A percentile compares a stretch with the other conserved stretches of the same genome.
These are phyloP conservation scores for Calendula officinalis DNA, from an alignment of 129 eudicot genomes.

Conservation along the genomic window DNA sequence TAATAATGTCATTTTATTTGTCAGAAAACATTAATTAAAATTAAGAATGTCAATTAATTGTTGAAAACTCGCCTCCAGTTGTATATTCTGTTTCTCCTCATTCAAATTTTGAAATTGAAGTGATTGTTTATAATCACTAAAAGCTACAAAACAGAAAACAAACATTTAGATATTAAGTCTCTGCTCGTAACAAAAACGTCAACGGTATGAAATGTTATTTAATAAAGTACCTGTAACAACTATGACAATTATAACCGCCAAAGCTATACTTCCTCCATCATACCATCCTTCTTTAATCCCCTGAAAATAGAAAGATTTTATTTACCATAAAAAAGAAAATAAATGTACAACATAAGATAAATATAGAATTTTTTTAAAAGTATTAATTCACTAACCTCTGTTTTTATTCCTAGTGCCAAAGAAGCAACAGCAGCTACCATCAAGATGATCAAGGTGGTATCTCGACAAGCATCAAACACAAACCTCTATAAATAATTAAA, in stretches of 20 bases:
- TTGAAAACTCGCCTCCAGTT: slow-evolving; percentile 66
- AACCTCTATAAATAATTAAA: slow-evolving; percentile 43
- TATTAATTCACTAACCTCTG: slow-evolving; percentile 61
- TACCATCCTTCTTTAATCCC: slow-evolving; percentile 97
- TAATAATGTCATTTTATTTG: slow-evolving; percentile 31
- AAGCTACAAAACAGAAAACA: slow-evolving; percentile 49
- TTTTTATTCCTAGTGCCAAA: slow-evolving; percentile 85
- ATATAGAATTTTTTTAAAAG: background rate
- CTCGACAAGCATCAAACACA: slow-evolving; percentile 83
- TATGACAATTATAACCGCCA: slow-evolving; percentile 87
- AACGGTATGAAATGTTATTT: background rate
- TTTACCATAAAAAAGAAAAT: background rate
- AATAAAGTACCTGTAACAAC: slow-evolving; percentile 73
- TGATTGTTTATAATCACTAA: slow-evolving; percentile 87
- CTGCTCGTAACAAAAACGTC: background rate
- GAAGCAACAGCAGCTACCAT: slow-evolving; percentile 98
- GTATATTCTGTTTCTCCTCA: slow-evolving; percentile 95
- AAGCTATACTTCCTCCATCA: slow-evolving; percentile 94
- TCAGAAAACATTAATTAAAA: background rate
- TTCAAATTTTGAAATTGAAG: slow-evolving; percentile 80
- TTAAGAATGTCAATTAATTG: background rate
- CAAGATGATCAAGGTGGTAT: slow-evolving; percentile 82
- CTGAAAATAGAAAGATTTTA: slow-evolving; percentile 31
- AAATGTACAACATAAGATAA: background rate
- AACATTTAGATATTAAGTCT: background rate